phyloP scores from a whole-genome alignment of 1,139 yeast genomes.

The Suhomyces bribrorum region DNA sequence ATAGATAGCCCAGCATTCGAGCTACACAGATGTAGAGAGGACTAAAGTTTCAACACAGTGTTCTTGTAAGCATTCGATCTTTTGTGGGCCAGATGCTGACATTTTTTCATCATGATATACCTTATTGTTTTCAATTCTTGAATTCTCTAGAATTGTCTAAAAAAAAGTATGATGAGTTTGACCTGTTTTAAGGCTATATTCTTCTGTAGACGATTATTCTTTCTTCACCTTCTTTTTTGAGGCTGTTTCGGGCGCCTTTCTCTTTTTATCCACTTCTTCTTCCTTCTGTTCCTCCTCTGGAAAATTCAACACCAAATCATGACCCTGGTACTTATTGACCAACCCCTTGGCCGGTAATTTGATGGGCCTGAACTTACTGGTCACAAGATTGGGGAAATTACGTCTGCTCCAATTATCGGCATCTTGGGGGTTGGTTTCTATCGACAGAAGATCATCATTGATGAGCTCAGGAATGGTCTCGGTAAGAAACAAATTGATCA shows the following conservation, averaged over 20 bases:
- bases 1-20: too few species aligned
- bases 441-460: constrained; percentile 38
- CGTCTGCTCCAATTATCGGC: constrained; percentile 43
- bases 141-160: too few species aligned
- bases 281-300: constrained; percentile 5
- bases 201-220: too few species aligned
- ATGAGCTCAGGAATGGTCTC: constrained; percentile 42
- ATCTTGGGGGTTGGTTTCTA: constrained; percentile 44
- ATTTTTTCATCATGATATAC: too few species aligned
- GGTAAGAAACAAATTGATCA: constrained; percentile 19
- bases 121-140: too few species aligned
- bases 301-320: constrained; percentile 13
- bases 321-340: constrained; percentile 13
- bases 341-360: constrained; percentile 19
- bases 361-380: constrained; percentile 38
- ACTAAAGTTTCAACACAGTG: too few species aligned
- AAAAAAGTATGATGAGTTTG: too few species aligned
- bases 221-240: constrained; percentile 4
- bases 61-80: too few species aligned
- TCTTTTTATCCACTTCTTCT: constrained; percentile 2
- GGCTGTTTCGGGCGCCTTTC: background rate
- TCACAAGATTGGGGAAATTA: constrained; percentile 37
- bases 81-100: too few species aligned
- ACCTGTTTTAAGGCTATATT: too few species aligned
- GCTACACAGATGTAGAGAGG: too few species aligned